Percentiles rank a stretch among this genome's conserved stretches.
Conservation (phyloP, 768 basidiomycete species). For the Termitomyces sp. region DNA sequence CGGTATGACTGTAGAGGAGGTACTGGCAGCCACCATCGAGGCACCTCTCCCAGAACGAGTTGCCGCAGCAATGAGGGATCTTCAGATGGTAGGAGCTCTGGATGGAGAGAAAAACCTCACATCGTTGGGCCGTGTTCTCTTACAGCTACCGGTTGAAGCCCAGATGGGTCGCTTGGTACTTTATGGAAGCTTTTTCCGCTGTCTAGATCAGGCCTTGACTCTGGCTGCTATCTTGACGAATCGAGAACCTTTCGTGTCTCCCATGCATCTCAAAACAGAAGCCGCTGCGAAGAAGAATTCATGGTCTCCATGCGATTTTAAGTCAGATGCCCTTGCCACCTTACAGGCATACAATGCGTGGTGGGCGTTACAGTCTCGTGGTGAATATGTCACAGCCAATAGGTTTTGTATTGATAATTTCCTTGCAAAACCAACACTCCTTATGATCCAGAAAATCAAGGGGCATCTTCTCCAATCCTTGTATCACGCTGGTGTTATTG, state of each 20-base stretch:
- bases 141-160: conserved; percentile 86
- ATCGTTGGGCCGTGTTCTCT: conserved; percentile 80
- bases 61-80: conserved; percentile 66
- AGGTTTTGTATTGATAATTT: conserved; percentile 83
- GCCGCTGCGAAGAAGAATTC: conserved; percentile 68
- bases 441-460: conserved; percentile 78
- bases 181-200: conserved; percentile 90
- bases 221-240: conserved; percentile 89
- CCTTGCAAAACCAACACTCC: conserved; percentile 77
- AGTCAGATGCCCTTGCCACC: conserved; percentile 78
- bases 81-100: conserved; percentile 85
- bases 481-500: conserved; percentile 75
- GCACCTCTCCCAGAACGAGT: conserved; percentile 79
- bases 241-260: conserved; percentile 87
- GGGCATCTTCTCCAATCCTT: conserved; percentile 71
- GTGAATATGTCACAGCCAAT: conserved; percentile 62
- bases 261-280: conserved; percentile 67
- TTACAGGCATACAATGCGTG: conserved; percentile 80
- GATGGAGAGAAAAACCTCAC: conserved; percentile 73
- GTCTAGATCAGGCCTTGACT: conserved; percentile 81
- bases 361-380: conserved; percentile 63
- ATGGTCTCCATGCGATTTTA: conserved; percentile 76
- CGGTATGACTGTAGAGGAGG: conserved; percentile 79
- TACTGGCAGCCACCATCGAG: conserved; percentile 80
- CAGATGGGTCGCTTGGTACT: conserved; percentile 87